Conservation (phyloP, 768 basidiomycete genomes). For the Amanita rubescens region DNA sequence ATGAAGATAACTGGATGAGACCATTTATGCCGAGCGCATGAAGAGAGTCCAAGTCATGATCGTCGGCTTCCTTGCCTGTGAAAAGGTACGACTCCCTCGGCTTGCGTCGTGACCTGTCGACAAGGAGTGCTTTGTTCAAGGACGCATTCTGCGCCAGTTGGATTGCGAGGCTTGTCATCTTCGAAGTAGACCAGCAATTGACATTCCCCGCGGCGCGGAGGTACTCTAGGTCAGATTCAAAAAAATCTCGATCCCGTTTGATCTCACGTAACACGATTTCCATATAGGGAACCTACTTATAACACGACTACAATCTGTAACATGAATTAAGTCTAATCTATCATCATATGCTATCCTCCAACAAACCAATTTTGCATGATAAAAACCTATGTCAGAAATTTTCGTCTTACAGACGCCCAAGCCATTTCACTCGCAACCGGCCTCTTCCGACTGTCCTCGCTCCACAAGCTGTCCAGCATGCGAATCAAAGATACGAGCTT, state of each 20-base stretch:
- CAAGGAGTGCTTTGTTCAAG: conserved; percentile 66
- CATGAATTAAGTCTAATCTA: too few relatives aligned
- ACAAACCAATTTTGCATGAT: too few relatives aligned
- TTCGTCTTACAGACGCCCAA: neutral
- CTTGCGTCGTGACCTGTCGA: conserved; percentile 57
- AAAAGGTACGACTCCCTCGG: conserved; percentile 82
- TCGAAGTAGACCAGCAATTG: neutral
- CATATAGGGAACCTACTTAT: too few relatives aligned
- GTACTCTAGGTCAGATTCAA: neutral
- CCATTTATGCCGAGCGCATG: conserved; percentile 76
- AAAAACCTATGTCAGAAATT: neutral
- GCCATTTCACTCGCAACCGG: neutral
- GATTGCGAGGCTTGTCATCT: conserved; percentile 50
- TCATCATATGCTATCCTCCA: too few relatives aligned
- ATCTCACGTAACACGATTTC: neutral
- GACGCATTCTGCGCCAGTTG: conserved; percentile 79
- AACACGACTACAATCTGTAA: too few relatives aligned
- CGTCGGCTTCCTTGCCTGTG: conserved; percentile 69
- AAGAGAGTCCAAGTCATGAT: conserved; percentile 84
- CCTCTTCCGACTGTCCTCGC: neutral
- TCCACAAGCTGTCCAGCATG: neutral
- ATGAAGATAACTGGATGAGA: conserved; percentile 57
- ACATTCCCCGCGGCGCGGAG: too few relatives aligned
- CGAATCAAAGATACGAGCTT: neutral
- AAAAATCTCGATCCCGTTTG: neutral